phyloP scores from a whole-genome alignment of 1,284 basidiomycete species.

The Ustilago tritici region DNA sequence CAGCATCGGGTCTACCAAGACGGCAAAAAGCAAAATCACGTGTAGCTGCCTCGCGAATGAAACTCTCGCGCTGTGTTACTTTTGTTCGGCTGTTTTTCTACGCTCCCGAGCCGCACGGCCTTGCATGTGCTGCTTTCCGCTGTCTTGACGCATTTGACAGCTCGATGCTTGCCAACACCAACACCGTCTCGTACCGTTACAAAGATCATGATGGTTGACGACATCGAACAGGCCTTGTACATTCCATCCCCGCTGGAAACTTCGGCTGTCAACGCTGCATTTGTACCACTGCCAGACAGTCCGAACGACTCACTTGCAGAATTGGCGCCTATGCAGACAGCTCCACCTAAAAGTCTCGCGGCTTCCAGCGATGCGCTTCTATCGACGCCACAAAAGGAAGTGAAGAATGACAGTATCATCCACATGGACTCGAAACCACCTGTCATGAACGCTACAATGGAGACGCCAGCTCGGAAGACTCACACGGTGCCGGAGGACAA shows the following conservation, averaged over 20 bases:
- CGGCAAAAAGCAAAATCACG: constrained; percentile 18
- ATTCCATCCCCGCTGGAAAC: neutral
- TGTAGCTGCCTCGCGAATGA: constrained; percentile 20
- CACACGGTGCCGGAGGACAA: constrained; percentile 13
- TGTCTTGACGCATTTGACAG: neutral
- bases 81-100: constrained; percentile 41
- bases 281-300: constrained; percentile 24
- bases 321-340: neutral
- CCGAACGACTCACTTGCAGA: constrained; percentile 22
- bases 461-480: constrained; percentile 22
- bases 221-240: neutral
- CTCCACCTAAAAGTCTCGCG: neutral
- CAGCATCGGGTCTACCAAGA: neutral
- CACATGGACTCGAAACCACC: neutral
- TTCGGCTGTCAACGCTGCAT: constrained; percentile 12
- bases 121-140: constrained; percentile 1
- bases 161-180: neutral
- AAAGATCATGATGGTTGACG: neutral
- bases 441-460: neutral
- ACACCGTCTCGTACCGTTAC: neutral
- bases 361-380: neutral
- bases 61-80: constrained; percentile 36
- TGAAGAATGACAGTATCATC: neutral
- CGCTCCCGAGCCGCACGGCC: neutral
- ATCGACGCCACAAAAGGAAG: neutral